These are phyloP conservation scores for Primulina tabacum DNA, from an alignment of 257 asterid species.

Conservation along the genomic window DNA sequence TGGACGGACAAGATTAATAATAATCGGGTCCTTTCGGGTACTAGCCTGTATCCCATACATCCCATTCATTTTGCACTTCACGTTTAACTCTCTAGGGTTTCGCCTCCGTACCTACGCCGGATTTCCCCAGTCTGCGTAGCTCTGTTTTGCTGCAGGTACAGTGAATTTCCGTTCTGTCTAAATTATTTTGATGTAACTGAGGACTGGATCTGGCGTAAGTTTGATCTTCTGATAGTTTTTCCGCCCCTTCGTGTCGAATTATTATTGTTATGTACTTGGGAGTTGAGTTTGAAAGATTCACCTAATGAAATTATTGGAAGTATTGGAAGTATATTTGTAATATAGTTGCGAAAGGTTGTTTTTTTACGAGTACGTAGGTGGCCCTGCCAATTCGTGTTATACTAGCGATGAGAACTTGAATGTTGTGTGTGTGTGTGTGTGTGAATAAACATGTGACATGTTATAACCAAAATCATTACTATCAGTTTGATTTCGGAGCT, in stretches of 20 bases:
- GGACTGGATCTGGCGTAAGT: not conserved
- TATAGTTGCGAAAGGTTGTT: not conserved
- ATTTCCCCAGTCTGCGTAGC: not conserved
- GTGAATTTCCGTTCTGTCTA: not conserved
- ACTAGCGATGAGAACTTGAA: too few species aligned
- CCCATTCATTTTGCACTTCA: not conserved
- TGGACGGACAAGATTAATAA: slow-evolving; percentile 13
- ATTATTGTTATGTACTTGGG: not conserved
- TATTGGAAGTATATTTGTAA: not conserved
- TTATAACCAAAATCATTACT: too few species aligned
- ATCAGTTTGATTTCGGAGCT: too few species aligned
- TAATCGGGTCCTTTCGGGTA: not conserved
- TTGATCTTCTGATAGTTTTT: not conserved
- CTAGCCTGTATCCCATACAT: too few species aligned
- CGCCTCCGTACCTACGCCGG: slow-evolving; percentile 16
- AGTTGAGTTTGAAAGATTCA: not conserved
- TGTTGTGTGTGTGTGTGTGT: too few species aligned
- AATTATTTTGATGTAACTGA: not conserved
- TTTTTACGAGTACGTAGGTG: not conserved
- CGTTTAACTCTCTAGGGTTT: not conserved
- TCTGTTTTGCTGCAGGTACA: slow-evolving; percentile 20
- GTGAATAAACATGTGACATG: too few species aligned
- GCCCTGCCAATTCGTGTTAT: not conserved
- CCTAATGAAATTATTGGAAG: too few species aligned
- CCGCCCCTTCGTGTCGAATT: not conserved